A percentile compares a stretch with the other conserved stretches of the same genome.
Evolutionary conservation across 805 yeast species (phyloP).

Genomic region (Metschnikowia borealis): DNA sequence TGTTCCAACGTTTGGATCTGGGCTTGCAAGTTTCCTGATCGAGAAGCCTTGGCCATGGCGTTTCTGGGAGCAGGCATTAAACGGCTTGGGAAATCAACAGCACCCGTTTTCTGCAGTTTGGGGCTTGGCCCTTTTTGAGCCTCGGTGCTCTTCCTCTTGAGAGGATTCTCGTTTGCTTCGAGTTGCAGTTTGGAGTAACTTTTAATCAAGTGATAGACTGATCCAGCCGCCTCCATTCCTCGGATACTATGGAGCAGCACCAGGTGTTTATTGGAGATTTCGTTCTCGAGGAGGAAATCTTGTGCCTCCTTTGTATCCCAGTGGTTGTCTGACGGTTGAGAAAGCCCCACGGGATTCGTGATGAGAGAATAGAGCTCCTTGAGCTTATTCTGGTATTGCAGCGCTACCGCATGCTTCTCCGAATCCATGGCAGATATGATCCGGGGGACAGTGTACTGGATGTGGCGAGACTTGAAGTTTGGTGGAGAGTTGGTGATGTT

Average conservation of each 20-base stretch:
- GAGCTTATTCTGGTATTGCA: constrained; percentile 9
- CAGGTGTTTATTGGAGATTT: constrained; percentile 5
- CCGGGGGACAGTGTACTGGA: background rate
- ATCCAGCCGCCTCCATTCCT: constrained; percentile 2
- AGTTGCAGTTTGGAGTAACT: background rate
- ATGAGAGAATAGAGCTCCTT: constrained; percentile 17
- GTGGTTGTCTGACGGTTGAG: constrained; percentile 3
- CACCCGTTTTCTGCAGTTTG: constrained; percentile 7
- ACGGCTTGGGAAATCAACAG: constrained; percentile 10
- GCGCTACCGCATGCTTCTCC: constrained; percentile 7
- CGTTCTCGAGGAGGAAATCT: constrained; percentile 9
- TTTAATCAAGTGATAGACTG: constrained; percentile 1
- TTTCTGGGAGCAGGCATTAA: constrained; percentile 1
- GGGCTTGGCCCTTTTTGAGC: background rate
- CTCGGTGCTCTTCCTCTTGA: background rate
- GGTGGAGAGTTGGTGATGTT: background rate
- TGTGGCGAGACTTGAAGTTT: background rate
- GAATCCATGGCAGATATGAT: constrained; percentile 5
- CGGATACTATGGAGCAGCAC: constrained; percentile 6
- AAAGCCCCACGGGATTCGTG: constrained; percentile 14
- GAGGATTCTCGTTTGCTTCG: constrained; percentile 2
- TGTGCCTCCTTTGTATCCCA: constrained; percentile 5
- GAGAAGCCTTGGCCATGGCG: background rate
- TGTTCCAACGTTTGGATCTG: constrained; percentile 21
- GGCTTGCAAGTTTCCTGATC: constrained; percentile 14